Base-by-base conservation (phyloP, 1,139 yeast species). In the Diutina ranongensis region DNA sequence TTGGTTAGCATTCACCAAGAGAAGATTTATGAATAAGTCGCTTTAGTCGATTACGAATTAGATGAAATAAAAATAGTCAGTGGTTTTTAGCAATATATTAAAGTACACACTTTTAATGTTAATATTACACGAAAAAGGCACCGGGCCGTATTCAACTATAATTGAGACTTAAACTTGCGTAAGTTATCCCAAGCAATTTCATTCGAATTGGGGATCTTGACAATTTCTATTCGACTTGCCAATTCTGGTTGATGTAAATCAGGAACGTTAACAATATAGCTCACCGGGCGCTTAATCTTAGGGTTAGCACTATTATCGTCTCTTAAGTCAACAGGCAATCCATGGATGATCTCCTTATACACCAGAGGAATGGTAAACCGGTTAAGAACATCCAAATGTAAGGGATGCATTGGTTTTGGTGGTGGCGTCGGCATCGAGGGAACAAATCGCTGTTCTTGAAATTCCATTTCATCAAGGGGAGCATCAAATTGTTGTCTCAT, bases 1-100 rank as follows among this genome's bases (percentile, higher is more conserved):
- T 67, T 92, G 99, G 99, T 69, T 94, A 56, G 95, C 97, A 2
- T 92, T 94, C 63, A 86, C 96, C 42, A 81, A 94, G 66, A 82
- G 95, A 67, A 79, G 87, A 60, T 92, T 92, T 61, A 92, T 92
- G 98, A 92, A 92, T 67, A 85, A 87, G 66, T 21, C 42, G n/a
- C 32, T 38, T n/a, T 38, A 38, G 42, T 16, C 25, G 9, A 20
- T 16, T 10, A n/a, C 19, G 18, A 34, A 16, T n/a, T 12, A 12
- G 13, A 31, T 31, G 34, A 31, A 10, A 31, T 5, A 31, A 31
- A 31, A 5, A 12, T 4, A 12, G 34, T 12, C 7, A 7, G 8
- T n/a, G 13, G 15, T 12, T n/a, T 7, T 5, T 25, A 25, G 10
- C 5, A 25, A 25, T 10, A 25, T 25, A 7, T 25, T 25, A n/a